Conservation (phyloP, 257 asterid genomes). For the Solanum clarkiae region DNA sequence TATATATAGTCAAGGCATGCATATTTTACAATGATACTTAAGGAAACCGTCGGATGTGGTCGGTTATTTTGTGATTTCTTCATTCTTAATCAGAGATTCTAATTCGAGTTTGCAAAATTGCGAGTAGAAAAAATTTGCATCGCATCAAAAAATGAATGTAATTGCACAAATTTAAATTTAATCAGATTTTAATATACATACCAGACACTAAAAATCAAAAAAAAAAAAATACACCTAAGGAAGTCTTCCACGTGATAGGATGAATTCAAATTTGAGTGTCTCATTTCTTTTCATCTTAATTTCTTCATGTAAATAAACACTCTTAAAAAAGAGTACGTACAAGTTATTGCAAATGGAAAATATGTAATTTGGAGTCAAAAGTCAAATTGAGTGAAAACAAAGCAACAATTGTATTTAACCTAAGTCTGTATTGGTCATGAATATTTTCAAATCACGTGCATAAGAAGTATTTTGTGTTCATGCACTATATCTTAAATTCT, state of each 20-base stretch:
- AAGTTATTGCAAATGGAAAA: background rate
- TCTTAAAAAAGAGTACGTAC: background rate
- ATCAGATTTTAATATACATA: accelerated
- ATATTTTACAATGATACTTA: background rate
- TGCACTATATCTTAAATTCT: too few relatives aligned
- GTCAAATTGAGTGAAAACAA: background rate
- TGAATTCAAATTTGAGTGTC: background rate
- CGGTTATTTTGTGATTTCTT: background rate
- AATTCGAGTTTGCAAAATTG: accelerated
- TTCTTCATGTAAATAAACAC: background rate
- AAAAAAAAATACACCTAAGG: background rate
- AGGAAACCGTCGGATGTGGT: background rate
- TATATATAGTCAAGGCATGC: background rate
- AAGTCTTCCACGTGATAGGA: background rate
- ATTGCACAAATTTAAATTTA: background rate
- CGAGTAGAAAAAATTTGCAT: accelerated
- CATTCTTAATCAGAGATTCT: background rate
- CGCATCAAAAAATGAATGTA: accelerated
- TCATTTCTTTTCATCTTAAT: background rate
- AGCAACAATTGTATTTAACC: background rate
- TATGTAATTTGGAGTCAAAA: background rate
- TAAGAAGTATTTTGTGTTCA: background rate
- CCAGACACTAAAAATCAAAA: accelerated
- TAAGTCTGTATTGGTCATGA: background rate
- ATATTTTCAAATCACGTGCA: background rate